Percentiles rank a stretch among this genome's conserved stretches.
Conservation (phyloP, 1,284 basidiomycete genomes). For the Kwoniella shivajii region DNA sequence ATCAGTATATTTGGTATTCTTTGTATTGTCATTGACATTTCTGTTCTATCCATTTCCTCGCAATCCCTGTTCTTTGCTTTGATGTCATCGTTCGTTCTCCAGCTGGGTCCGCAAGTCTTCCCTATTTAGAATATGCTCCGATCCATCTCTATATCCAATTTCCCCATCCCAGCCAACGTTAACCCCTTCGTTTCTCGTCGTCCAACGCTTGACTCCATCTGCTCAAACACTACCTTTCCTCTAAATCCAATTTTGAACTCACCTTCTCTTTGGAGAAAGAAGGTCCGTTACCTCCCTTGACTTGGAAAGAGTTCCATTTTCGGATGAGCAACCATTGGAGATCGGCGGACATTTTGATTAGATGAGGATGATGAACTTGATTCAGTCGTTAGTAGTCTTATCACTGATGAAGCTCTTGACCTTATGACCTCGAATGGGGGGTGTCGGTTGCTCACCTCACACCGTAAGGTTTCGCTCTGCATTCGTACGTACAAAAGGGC, state of each 20-base stretch:
- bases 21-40: not conserved
- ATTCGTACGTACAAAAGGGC: not conserved
- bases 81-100: no score
- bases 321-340: conserved; percentile 90
- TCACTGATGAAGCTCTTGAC: no score
- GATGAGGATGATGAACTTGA: conserved; percentile 9
- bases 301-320: conserved; percentile 81
- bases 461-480: no score
- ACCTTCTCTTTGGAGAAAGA: conserved; percentile 82
- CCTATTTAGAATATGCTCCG: not conserved
- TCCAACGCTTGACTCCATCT: not conserved
- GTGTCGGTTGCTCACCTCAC: no score
- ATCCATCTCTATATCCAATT: not conserved
- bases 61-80: not conserved
- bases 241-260: conserved; percentile 48
- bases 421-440: no score
- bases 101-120: no score
- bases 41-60: not conserved
- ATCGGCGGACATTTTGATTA: conserved; percentile 58
- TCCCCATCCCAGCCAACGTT: not conserved
- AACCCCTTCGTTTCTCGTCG: not conserved
- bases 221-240: not conserved
- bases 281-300: conserved; percentile 75
- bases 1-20: no score
- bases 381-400: no score